A percentile compares a stretch with the other conserved stretches of the same genome.
Evolutionary conservation across 768 basidiomycete species (phyloP).

Genomic region (Russula earlei): DNA sequence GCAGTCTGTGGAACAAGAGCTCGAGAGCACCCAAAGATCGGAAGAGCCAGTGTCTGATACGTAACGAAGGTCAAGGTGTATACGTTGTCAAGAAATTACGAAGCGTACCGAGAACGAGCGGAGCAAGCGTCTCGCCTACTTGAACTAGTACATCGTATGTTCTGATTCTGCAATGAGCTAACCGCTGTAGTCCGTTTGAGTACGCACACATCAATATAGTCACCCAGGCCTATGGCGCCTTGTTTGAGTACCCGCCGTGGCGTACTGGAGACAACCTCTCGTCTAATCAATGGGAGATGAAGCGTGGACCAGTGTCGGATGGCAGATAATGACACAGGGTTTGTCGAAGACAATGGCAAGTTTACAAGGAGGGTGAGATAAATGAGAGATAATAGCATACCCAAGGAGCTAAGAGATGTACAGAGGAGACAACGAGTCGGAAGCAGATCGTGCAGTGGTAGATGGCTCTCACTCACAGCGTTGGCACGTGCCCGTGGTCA

Average conservation of each 20-base stretch:
- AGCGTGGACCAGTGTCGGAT: not conserved
- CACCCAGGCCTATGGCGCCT: constrained; percentile 44
- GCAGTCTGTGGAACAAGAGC: constrained; percentile 39
- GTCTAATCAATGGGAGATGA: constrained; percentile 12
- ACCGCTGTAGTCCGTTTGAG: not conserved
- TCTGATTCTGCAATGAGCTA: constrained; percentile 27
- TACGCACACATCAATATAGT: constrained; percentile 53
- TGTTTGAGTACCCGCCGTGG: not conserved
- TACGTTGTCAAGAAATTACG: not conserved
- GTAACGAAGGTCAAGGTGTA: not conserved
- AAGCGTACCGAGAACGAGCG: constrained; percentile 51
- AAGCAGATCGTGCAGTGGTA: too few species aligned
- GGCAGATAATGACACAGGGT: not conserved
- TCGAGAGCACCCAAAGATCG: constrained; percentile 65
- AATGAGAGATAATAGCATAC: not conserved
- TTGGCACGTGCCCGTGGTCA: too few species aligned
- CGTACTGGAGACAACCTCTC: not conserved
- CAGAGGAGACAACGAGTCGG: not conserved
- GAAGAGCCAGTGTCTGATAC: constrained; percentile 67
- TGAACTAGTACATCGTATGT: constrained; percentile 54
- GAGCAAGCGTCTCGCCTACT: constrained; percentile 41
- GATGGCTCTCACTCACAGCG: too few species aligned
- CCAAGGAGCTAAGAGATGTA: not conserved
- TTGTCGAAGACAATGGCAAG: not conserved
- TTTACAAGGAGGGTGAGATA: not conserved